Percentiles rank a stretch among this genome's conserved stretches.
Evolutionary conservation across 75 land plant genomes (phyloP).

Genomic region (Sequoiadendron giganteum): DNA sequence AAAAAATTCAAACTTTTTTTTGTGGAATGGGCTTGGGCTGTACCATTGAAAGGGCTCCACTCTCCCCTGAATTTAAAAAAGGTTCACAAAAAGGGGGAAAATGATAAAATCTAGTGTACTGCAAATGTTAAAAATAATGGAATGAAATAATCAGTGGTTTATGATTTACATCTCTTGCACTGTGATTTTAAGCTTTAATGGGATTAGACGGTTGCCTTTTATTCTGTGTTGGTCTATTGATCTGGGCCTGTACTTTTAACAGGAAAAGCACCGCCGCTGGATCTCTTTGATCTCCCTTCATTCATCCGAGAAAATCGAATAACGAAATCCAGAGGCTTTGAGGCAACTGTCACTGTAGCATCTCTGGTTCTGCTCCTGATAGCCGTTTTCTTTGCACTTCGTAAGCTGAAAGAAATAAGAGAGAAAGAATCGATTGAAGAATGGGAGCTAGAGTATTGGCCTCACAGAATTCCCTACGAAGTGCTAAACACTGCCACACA

Average conservation of each 20-base stretch:
- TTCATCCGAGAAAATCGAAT: background rate
- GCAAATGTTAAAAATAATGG: too few relatives aligned
- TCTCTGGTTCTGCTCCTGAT: background rate
- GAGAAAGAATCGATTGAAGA: background rate
- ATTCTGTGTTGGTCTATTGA: background rate
- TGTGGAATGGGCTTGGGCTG: too few relatives aligned
- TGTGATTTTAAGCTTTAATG: background rate
- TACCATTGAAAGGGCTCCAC: too few relatives aligned
- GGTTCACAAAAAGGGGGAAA: too few relatives aligned
- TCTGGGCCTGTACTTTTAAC: background rate
- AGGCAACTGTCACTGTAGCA: background rate
- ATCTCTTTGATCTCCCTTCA: background rate
- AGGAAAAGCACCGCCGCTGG: background rate
- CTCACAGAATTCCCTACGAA: constrained; percentile 40
- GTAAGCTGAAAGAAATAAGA: background rate
- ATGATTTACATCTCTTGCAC: background rate
- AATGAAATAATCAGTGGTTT: too few relatives aligned
- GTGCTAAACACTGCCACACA: constrained; percentile 41
- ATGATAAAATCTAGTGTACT: too few relatives aligned
- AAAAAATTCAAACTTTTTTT: too few relatives aligned
- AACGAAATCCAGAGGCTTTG: background rate
- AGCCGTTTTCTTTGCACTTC: background rate
- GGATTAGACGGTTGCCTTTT: background rate
- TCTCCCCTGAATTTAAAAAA: too few relatives aligned
- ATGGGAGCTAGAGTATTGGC: constrained; percentile 22